phyloP scores from a whole-genome alignment of 1,139 yeast species.

The Suhomyces kunorum region DNA sequence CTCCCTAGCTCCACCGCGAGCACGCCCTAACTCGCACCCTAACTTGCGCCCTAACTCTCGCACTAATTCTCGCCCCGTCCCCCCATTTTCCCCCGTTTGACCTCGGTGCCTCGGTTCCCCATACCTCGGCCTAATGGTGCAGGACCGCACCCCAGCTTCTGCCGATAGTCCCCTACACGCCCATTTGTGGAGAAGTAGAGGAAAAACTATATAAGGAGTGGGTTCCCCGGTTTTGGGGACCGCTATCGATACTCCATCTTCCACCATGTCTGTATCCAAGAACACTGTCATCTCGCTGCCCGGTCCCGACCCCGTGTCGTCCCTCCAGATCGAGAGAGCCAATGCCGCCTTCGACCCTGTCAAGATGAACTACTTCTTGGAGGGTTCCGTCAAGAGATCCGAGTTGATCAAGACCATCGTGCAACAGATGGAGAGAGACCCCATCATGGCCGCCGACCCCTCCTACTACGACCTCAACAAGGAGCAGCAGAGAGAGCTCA shows the following conservation, averaged over 20 bases:
- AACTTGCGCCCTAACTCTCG: too few relatives aligned
- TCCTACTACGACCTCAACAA: conserved; percentile 41
- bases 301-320: conserved; percentile 41
- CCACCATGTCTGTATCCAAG: conserved; percentile 16
- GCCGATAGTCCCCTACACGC: conserved; percentile 1
- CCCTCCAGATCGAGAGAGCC: conserved; percentile 38
- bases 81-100: neutral
- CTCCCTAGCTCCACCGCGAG: too few relatives aligned
- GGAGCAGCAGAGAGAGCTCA: conserved; percentile 38
- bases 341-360: conserved; percentile 31
- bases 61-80: neutral
- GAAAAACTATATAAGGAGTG: conserved; percentile 9
- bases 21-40: too few relatives aligned
- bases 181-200: conserved; percentile 3
- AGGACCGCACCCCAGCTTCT: neutral
- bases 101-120: neutral
- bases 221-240: neutral
- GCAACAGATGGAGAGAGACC: conserved; percentile 48
- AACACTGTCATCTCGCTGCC: conserved; percentile 18
- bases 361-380: conserved; percentile 44
- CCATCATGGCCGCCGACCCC: conserved; percentile 37
- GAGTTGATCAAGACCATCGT: conserved; percentile 30
- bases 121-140: conserved; percentile 3
- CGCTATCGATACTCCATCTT: neutral
- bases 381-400: conserved; percentile 39